Evolutionary conservation across 2,329 filamentous ascomycete genomes (phyloP), one percentile per base, ranked within the genome.

Genomic region (Septoria linicola): DNA sequence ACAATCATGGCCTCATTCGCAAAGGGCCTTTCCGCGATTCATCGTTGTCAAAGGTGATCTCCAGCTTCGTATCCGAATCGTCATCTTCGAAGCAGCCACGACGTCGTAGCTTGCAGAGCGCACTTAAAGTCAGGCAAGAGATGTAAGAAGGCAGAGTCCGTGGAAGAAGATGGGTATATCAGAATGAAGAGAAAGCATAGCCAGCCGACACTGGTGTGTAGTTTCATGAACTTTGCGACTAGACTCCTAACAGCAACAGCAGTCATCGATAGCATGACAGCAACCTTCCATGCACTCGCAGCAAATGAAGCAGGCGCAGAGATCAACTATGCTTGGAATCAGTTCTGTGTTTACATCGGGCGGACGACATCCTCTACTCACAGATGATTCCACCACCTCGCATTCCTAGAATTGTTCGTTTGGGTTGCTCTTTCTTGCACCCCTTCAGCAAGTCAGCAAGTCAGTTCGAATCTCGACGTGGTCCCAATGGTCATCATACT

Each of bases 241-340:
- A n/a, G n/a, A n/a, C 17, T 11, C 50, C 48, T 63, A 63, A 46
- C 62, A 64, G 54, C 62, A 64, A 43, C 62, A 64, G 55, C 62
- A 63, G 47, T 64, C 62, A 40, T 64, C 62, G 31, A 64, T 44
- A n/a, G 54, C 58, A 40, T 59, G 31, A 53, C 60, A 63, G 55
- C 60, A 56, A 35, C 50, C 60, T 52, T 54, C 59, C 55, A 61
- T 53, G 49, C 57, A 60, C 43, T 64, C 62, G 55, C 62, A 64
- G 55, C 62, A 64, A 51, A 64, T 63, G 59, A 64, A 64, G 52
- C 62, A 64, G 37, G 62, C 62, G 45, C 62, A 64, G 11, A 63
- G 45, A 45, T 64, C 62, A 39, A 64, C 61, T 64, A 34, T 36
- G 16, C n/a, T n/a, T 10, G 5, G 35, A 6, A 32, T 48, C 43